These are phyloP conservation scores for Tolypocladium paradoxum DNA, from an alignment of 2,329 filamentous ascomycete species.

Conservation along the genomic window DNA sequence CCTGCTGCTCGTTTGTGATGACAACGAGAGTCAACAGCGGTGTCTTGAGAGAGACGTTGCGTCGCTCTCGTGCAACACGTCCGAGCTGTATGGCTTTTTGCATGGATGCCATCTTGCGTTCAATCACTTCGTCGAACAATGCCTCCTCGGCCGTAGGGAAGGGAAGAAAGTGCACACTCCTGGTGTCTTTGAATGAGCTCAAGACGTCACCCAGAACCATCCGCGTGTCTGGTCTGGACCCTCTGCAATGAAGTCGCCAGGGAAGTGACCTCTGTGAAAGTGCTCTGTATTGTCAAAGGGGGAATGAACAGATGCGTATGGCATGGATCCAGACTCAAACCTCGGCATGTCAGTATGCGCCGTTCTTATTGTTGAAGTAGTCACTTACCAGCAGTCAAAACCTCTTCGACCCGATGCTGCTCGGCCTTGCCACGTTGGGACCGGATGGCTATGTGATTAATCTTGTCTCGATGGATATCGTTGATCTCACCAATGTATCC, in stretches of 20 bases:
- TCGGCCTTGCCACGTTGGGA: conserved; percentile 77
- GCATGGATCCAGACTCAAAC: conserved; percentile 96
- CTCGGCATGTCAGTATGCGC: conserved; percentile 19
- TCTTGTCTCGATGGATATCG: conserved; percentile 84
- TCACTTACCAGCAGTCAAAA: conserved; percentile 64
- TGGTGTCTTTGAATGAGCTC: conserved; percentile 70
- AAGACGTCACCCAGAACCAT: conserved; percentile 96
- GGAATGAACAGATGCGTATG: conserved; percentile 82
- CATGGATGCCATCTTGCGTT: conserved; percentile 82
- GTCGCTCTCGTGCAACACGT: conserved; percentile 74
- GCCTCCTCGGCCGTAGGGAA: conserved; percentile 85
- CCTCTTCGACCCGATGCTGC: conserved; percentile 69
- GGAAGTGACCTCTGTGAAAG: conserved; percentile 64
- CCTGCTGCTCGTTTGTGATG: conserved; percentile 72
- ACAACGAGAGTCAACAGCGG: conserved; percentile 84
- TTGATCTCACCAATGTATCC: conserved; percentile 72
- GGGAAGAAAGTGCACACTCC: conserved; percentile 83
- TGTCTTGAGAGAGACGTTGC: conserved; percentile 77
- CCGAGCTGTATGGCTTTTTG: conserved; percentile 90
- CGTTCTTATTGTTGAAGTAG: background rate
- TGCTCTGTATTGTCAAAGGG: conserved; percentile 81
- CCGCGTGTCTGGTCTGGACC: conserved; percentile 88
- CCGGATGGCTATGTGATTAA: conserved; percentile 89
- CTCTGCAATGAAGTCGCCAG: conserved; percentile 89
- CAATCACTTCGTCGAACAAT: conserved; percentile 75